These are phyloP conservation scores for Cladorrhinum samala DNA, from an alignment of 495 filamentous ascomycete genomes.

Conservation along the genomic window DNA sequence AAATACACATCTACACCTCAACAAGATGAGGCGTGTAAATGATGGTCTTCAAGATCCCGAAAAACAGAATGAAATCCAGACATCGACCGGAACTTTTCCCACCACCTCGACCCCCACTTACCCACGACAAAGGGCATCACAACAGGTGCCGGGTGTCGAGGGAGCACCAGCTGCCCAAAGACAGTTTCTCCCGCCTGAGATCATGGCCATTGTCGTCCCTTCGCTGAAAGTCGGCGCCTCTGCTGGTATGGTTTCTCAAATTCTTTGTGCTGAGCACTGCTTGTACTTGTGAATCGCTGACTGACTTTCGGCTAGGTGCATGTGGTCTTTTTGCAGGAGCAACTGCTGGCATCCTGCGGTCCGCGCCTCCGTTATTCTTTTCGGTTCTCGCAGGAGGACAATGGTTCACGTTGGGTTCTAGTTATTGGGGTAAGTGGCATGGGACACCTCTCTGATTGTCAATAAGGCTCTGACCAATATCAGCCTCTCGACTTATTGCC, in stretches of 20 bases:
- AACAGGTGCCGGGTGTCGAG: neutral
- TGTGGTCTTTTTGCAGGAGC: conserved; percentile 69
- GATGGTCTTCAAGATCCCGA: no score
- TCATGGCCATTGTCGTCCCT: conserved; percentile 34
- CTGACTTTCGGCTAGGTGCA: conserved; percentile 43
- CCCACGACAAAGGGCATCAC: neutral
- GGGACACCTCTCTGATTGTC: neutral
- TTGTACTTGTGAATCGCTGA: neutral
- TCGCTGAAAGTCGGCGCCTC: conserved; percentile 26
- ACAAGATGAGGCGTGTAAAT: conserved; percentile 20
- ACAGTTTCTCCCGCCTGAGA: conserved; percentile 30
- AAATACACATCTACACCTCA: no score
- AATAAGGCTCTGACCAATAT: conserved; percentile 10
- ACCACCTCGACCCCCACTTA: no score
- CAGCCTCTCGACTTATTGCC: conserved; percentile 33
- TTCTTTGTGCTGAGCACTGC: neutral
- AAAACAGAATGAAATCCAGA: no score
- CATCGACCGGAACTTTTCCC: no score
- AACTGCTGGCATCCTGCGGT: conserved; percentile 59
- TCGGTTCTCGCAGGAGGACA: conserved; percentile 66
- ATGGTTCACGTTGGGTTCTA: conserved; percentile 70
- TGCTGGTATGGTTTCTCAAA: conserved; percentile 16
- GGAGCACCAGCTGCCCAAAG: conserved; percentile 1
- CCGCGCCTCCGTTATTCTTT: conserved; percentile 60
- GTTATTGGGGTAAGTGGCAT: conserved; percentile 60